A percentile compares a stretch with the other conserved stretches of the same genome.
Conservation (phyloP, 2,329 filamentous ascomycete species). For the Camillea tinctor region DNA sequence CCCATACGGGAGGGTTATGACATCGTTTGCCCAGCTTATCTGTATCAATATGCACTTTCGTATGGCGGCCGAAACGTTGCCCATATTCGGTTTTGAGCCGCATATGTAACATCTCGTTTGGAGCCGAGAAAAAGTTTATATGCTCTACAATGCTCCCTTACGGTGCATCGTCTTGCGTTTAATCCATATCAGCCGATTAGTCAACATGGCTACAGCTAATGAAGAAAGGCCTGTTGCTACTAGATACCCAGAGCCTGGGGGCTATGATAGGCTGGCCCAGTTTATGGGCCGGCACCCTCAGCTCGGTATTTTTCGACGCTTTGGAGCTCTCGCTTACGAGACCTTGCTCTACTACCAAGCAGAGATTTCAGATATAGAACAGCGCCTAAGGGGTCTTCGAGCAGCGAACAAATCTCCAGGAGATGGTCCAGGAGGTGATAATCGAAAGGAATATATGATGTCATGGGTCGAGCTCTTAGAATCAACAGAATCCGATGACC, state of each 20-base stretch:
- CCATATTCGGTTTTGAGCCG: not conserved
- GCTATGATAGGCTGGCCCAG: slow-evolving; percentile 9
- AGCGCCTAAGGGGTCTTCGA: not conserved
- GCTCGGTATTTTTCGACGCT: slow-evolving; percentile 12
- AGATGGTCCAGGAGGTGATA: not conserved
- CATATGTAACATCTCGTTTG: not conserved
- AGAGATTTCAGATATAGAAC: slow-evolving; percentile 9
- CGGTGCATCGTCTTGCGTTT: too few relatives aligned
- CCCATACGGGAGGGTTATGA: not conserved
- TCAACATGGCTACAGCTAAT: not conserved
- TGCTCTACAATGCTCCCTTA: not conserved
- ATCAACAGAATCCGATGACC: not conserved
- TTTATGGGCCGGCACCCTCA: slow-evolving; percentile 11
- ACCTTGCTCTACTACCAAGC: slow-evolving; percentile 12
- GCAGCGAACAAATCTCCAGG: not conserved
- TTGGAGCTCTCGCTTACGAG: slow-evolving; percentile 4
- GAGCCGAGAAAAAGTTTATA: not conserved
- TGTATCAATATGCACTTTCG: not conserved
- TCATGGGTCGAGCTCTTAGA: slow-evolving; percentile 1
- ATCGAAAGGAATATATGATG: not conserved
- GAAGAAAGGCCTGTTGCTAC: not conserved
- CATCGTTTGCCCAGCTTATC: not conserved
- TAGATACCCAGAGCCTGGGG: slow-evolving; percentile 1
- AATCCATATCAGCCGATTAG: too few relatives aligned
- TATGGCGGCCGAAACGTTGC: not conserved